Base-by-base conservation (phyloP, 1,284 basidiomycete species). In the Heliocybe sulcata region DNA sequence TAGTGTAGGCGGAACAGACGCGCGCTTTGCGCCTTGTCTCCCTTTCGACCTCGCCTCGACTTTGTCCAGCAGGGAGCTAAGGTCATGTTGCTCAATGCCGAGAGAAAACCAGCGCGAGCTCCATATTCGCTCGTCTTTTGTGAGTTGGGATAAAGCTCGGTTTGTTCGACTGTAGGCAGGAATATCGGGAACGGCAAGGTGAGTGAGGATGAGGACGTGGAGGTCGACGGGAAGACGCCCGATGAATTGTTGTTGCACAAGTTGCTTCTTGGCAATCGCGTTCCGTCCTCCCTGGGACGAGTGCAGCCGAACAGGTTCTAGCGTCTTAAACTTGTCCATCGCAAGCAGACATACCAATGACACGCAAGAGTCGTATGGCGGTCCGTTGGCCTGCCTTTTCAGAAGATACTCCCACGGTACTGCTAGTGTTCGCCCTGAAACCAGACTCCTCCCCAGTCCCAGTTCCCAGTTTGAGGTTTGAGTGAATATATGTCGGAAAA, bases 211-310 rank as follows among this genome's bases (percentile, higher is more conserved):
- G 52, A 86, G 74, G 25, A 89, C 71, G 65, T 95, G 86, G 3
- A 94, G 72, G 61, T 87, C 83, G 45, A 81, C 77, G 10, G 94
- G 92, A 26, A 95, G 81, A 27, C 81, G 80, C 9, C 94, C 94
- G 54, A 95, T 79, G 57, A 81, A 35, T 20, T n/a, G 58, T 66
- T 69, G 42, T 63, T 59, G 27, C 58, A 63, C 55, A 59, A 49
- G 63, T 66, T 57, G 67, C 56, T 45, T 53, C 23, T 23, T 25
- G 10, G 35, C 22, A 16, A 31, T 16, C n/a, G 31, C 29, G 35
- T 67, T 59, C 31, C 69, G 61, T 53, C 64, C 48, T 47, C 66
- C 23, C 35, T 66, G 60, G 12, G 73, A 62, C 19, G 71, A 67
- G 66, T 91, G 80, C n/a, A 92, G 75, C 55, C 79, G 82, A 50